Evolutionary conservation across 352 stramenopile genomes (phyloP).

Genomic region (Stephanocyclus meneghinianus): DNA sequence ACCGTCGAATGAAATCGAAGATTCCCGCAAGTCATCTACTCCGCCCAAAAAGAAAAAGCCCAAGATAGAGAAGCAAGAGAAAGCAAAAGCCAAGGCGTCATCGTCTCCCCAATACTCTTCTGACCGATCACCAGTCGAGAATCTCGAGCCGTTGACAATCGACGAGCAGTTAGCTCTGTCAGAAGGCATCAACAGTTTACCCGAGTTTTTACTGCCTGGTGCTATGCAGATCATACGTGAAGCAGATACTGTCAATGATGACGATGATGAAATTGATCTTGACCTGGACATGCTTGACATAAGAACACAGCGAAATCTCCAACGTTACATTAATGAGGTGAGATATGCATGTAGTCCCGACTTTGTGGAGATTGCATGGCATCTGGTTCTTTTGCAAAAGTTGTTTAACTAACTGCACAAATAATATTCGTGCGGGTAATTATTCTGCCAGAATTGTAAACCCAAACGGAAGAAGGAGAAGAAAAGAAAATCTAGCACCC

Average conservation of each 20-base stretch:
- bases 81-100: slow-evolving; percentile 16
- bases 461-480: slow-evolving; percentile 38
- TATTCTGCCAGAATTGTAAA: slow-evolving; percentile 55
- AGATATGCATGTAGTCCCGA: slow-evolving; percentile 1
- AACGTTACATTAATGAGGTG: slow-evolving; percentile 74
- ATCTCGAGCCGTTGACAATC: slow-evolving; percentile 76
- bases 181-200: slow-evolving; percentile 71
- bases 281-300: slow-evolving; percentile 77
- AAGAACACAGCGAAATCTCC: slow-evolving; percentile 71
- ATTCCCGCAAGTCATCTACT: slow-evolving; percentile 11
- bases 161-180: slow-evolving; percentile 78
- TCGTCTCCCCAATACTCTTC: slow-evolving; percentile 19
- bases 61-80: slow-evolving; percentile 16
- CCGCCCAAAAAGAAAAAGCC: slow-evolving; percentile 70
- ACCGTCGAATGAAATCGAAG: slow-evolving; percentile 1
- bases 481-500: slow-evolving; percentile 42
- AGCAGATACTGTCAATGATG: slow-evolving; percentile 57
- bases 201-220: slow-evolving; percentile 52
- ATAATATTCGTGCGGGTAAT: slow-evolving; percentile 24
- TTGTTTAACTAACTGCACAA: slow-evolving; percentile 50
- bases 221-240: slow-evolving; percentile 80
- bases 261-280: slow-evolving; percentile 81
- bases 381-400: slow-evolving; percentile 1
- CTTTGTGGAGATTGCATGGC: neutral
- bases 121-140: slow-evolving; percentile 73